Percentiles rank a stretch among this genome's conserved stretches.
These are phyloP conservation scores for Stachybotrys echinatus DNA, from an alignment of 2,329 filamentous ascomycete species.

Conservation along the genomic window DNA sequence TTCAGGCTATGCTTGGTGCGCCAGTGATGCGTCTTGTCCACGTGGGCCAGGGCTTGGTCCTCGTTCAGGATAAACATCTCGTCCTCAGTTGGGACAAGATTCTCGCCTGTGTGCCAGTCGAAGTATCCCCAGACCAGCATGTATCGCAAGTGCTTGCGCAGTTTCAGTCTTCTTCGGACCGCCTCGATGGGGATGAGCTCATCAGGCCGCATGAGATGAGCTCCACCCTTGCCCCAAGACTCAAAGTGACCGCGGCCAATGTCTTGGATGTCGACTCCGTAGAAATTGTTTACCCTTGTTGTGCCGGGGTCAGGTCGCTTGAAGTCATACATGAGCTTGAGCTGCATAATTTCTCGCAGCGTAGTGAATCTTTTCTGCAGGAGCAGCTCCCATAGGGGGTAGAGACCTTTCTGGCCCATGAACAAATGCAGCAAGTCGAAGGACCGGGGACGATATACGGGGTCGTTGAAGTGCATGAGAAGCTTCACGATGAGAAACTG, in stretches of 20 bases:
- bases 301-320: slow-evolving; percentile 24
- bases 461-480: slow-evolving; percentile 62
- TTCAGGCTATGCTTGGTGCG: slow-evolving; percentile 38
- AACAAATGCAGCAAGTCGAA: slow-evolving; percentile 51
- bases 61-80: slow-evolving; percentile 48
- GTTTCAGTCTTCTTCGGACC: slow-evolving; percentile 41
- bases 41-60: slow-evolving; percentile 25
- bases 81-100: slow-evolving; percentile 43
- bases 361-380: slow-evolving; percentile 47
- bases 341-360: slow-evolving; percentile 45
- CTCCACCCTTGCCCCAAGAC: slow-evolving; percentile 45
- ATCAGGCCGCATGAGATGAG: slow-evolving; percentile 50
- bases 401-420: slow-evolving; percentile 52
- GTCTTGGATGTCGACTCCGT: slow-evolving; percentile 46
- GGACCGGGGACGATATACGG: slow-evolving; percentile 46
- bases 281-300: slow-evolving; percentile 25
- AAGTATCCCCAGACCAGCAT: slow-evolving; percentile 62
- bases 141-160: slow-evolving; percentile 48
- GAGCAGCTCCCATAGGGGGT: slow-evolving; percentile 55
- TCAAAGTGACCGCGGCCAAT: slow-evolving; percentile 50
- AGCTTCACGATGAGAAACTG: slow-evolving; percentile 68
- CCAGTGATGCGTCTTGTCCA: slow-evolving; percentile 34
- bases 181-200: slow-evolving; percentile 54
- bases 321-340: slow-evolving; percentile 55
- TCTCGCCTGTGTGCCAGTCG: slow-evolving; percentile 44